Evolutionary conservation across 192 early-diverging fungal species (phyloP).

Genomic region (Helicostylum pulchrum): DNA sequence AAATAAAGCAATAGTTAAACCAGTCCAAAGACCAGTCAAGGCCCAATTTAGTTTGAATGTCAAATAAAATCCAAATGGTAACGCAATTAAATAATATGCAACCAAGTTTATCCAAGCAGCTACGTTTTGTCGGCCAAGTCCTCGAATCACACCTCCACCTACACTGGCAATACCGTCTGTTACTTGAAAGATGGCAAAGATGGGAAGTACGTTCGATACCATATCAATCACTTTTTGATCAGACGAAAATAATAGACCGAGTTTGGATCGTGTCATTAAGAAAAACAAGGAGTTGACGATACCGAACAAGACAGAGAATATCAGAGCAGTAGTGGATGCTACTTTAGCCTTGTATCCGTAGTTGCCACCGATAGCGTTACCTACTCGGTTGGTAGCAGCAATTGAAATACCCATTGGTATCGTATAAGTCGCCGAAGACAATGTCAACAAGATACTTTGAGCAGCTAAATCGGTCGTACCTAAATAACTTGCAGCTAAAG

Average conservation of each 20-base stretch:
- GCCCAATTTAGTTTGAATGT: conserved; percentile 44
- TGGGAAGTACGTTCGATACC: conserved; percentile 70
- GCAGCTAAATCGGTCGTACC: conserved; percentile 52
- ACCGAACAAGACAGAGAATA: conserved; percentile 48
- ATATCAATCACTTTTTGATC: conserved; percentile 65
- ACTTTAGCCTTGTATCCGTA: conserved; percentile 46
- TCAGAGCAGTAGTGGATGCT: conserved; percentile 47
- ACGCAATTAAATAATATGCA: conserved; percentile 53
- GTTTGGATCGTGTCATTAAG: conserved; percentile 44
- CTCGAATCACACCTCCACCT: conserved; percentile 52
- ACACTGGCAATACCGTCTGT: conserved; percentile 46
- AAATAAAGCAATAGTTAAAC: conserved; percentile 38
- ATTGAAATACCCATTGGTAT: conserved; percentile 51
- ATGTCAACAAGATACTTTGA: conserved; percentile 54
- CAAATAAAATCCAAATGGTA: conserved; percentile 54
- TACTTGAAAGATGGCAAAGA: conserved; percentile 69
- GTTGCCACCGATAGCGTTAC: conserved; percentile 57
- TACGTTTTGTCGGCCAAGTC: conserved; percentile 50
- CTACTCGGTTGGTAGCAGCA: conserved; percentile 49
- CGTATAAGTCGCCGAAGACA: conserved; percentile 45
- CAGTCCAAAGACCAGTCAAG: conserved; percentile 50
- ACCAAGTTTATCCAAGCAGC: conserved; percentile 53
- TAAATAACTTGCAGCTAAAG: conserved; percentile 60
- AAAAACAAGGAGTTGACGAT: conserved; percentile 46
- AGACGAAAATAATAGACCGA: conserved; percentile 65